Evolutionary conservation across 306 rosid genomes (phyloP).

Genomic region (Canavalia ensiformis): DNA sequence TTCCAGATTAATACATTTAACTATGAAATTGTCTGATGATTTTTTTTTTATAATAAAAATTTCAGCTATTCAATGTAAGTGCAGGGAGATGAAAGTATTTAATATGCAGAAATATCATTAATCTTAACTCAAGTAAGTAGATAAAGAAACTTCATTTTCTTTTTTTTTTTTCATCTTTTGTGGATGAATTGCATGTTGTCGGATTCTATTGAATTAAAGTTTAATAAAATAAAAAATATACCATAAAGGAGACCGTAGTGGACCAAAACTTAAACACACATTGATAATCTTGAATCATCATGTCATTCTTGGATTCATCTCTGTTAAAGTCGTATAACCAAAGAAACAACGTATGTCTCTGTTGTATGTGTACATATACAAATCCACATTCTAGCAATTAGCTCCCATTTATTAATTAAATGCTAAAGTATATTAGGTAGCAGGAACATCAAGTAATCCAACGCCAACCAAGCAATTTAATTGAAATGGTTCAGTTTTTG

Average conservation of each 20-base stretch:
- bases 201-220: neutral
- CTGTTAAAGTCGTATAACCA: neutral
- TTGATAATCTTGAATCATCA: neutral
- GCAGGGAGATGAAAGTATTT: no score
- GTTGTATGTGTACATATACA: neutral
- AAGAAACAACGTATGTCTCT: neutral
- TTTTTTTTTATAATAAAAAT: no score
- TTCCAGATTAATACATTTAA: no score
- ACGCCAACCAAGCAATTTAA: neutral
- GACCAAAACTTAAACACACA: neutral
- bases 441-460: constrained; percentile 2
- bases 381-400: neutral
- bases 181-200: neutral
- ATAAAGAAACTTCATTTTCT: no score
- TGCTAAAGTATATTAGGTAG: neutral
- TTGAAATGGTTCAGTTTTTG: neutral
- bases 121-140: no score
- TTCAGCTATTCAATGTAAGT: no score
- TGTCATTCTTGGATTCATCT: neutral
- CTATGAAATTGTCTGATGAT: no score
- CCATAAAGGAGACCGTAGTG: neutral
- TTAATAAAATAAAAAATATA: neutral
- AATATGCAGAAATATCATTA: no score
- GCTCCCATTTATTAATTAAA: neutral
- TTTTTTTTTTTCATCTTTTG: neutral